phyloP scores from a whole-genome alignment of 1,139 yeast species.

The Saccharomyces hybrid region DNA sequence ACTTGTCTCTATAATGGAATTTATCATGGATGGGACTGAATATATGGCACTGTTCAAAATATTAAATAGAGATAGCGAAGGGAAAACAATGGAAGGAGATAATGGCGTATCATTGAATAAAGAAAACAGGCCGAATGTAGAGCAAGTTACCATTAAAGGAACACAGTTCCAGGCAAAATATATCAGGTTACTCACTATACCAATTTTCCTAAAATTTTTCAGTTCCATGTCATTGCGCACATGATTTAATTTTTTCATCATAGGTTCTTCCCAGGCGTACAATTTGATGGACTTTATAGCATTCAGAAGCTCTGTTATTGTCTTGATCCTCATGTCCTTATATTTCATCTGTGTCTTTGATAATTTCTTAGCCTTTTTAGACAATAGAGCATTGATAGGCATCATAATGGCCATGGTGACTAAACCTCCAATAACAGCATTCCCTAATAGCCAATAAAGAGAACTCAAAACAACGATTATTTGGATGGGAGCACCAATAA shows the following conservation, averaged over 20 bases:
- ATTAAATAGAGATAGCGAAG: slow-evolving; percentile 55
- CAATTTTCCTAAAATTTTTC: slow-evolving; percentile 40
- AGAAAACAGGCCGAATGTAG: slow-evolving; percentile 52
- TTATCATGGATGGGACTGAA: slow-evolving; percentile 48
- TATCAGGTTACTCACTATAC: slow-evolving; percentile 40
- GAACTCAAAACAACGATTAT: slow-evolving; percentile 47
- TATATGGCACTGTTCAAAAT: slow-evolving; percentile 53
- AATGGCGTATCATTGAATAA: slow-evolving; percentile 41
- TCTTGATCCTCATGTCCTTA: slow-evolving; percentile 52
- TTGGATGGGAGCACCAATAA: slow-evolving; percentile 55
- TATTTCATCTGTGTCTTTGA: slow-evolving; percentile 58
- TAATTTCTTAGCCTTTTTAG: slow-evolving; percentile 41
- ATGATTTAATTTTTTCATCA: slow-evolving; percentile 42
- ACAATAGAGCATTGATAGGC: slow-evolving; percentile 49
- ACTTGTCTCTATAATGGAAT: slow-evolving; percentile 48
- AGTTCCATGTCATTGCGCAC: slow-evolving; percentile 49
- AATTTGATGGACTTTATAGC: slow-evolving; percentile 62
- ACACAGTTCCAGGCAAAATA: slow-evolving; percentile 56
- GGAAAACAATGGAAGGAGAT: slow-evolving; percentile 67
- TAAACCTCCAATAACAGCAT: slow-evolving; percentile 55
- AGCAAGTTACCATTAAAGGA: slow-evolving; percentile 58
- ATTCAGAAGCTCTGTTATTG: slow-evolving; percentile 53
- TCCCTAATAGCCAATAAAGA: slow-evolving; percentile 51
- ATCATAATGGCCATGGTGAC: slow-evolving; percentile 45
- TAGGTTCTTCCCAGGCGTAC: slow-evolving; percentile 68